Evolutionary conservation across 1,284 basidiomycete genomes (phyloP).

Genomic region (Cryptococcus jaspeensis): DNA sequence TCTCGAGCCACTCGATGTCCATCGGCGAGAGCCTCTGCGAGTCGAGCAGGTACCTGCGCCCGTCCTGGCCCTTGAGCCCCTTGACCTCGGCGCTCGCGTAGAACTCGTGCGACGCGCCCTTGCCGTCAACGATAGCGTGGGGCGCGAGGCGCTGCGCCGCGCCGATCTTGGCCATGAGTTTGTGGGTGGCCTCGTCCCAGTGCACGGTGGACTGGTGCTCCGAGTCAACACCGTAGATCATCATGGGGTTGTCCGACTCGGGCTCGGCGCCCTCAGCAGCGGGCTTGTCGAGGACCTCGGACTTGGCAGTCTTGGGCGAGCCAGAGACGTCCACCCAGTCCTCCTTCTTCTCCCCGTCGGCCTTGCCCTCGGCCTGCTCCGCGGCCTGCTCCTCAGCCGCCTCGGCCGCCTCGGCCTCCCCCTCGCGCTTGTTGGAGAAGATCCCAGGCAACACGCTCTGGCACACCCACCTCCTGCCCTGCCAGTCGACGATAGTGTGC

Average conservation of each 20-base stretch:
- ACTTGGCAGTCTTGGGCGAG: conserved; percentile 69
- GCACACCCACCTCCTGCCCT: conserved; percentile 60
- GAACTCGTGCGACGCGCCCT: conserved; percentile 54
- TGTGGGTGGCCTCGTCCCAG: conserved; percentile 55
- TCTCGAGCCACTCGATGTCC: conserved; percentile 59
- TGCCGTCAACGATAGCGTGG: conserved; percentile 55
- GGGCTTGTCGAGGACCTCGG: conserved; percentile 64
- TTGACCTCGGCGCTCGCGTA: conserved; percentile 60
- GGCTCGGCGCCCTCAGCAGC: conserved; percentile 13
- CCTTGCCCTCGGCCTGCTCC: conserved; percentile 24
- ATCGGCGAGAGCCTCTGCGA: conserved; percentile 57
- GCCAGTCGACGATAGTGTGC: conserved; percentile 59
- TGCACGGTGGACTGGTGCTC: conserved; percentile 54
- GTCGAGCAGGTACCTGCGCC: conserved; percentile 59
- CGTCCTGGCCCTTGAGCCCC: conserved; percentile 59
- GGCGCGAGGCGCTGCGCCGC: conserved; percentile 55
- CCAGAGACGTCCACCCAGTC: conserved; percentile 55
- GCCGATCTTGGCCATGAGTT: conserved; percentile 56
- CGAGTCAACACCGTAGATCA: conserved; percentile 59
- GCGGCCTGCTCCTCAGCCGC: conserved; percentile 29
- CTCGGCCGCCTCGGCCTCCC: conserved; percentile 32
- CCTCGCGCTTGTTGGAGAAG: conserved; percentile 52
- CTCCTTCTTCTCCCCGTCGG: conserved; percentile 43
- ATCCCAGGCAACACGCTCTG: conserved; percentile 60
- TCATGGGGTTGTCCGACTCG: conserved; percentile 52